Conservation (phyloP, 805 yeast species). For the Zygoascus flipseniorum region DNA sequence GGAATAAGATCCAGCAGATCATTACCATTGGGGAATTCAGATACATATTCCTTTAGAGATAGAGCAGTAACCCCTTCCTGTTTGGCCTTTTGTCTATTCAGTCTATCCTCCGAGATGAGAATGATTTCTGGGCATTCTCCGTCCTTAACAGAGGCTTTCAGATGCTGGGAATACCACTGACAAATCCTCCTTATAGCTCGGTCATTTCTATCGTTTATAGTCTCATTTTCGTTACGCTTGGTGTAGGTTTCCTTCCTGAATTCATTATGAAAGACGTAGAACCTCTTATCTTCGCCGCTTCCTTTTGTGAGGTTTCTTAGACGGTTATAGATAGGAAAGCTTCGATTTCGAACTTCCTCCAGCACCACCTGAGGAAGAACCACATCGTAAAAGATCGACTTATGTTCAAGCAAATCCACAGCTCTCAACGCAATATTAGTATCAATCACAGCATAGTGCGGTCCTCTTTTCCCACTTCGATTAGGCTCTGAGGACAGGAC, state of each 20-base stretch:
- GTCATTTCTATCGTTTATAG: slow-evolving; percentile 85
- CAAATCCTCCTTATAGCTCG: slow-evolving; percentile 75
- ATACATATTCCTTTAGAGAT: slow-evolving; percentile 62
- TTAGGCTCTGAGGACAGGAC: slow-evolving; percentile 58
- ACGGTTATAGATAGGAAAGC: slow-evolving; percentile 82
- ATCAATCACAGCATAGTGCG: slow-evolving; percentile 80
- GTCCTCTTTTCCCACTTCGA: slow-evolving; percentile 38
- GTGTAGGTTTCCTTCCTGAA: slow-evolving; percentile 66
- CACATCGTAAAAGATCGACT: slow-evolving; percentile 73
- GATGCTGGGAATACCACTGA: slow-evolving; percentile 63
- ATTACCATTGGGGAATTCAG: slow-evolving; percentile 58
- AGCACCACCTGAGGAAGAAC: slow-evolving; percentile 91
- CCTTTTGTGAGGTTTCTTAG: slow-evolving; percentile 66
- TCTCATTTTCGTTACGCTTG: slow-evolving; percentile 53
- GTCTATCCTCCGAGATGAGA: slow-evolving; percentile 66
- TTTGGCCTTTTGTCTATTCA: slow-evolving; percentile 50
- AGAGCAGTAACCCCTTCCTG: slow-evolving; percentile 46
- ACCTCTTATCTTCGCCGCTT: slow-evolving; percentile 62
- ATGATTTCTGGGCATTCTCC: slow-evolving; percentile 21
- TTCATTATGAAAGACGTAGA: slow-evolving; percentile 89
- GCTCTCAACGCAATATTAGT: slow-evolving; percentile 84
- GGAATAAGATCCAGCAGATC: slow-evolving; percentile 76
- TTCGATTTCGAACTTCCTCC: slow-evolving; percentile 83
- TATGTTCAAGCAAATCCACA: slow-evolving; percentile 79
- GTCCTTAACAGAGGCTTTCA: slow-evolving; percentile 28